These are phyloP conservation scores for Corinectria fuckeliana DNA, from an alignment of 2,329 filamentous ascomycete species.

Conservation along the genomic window DNA sequence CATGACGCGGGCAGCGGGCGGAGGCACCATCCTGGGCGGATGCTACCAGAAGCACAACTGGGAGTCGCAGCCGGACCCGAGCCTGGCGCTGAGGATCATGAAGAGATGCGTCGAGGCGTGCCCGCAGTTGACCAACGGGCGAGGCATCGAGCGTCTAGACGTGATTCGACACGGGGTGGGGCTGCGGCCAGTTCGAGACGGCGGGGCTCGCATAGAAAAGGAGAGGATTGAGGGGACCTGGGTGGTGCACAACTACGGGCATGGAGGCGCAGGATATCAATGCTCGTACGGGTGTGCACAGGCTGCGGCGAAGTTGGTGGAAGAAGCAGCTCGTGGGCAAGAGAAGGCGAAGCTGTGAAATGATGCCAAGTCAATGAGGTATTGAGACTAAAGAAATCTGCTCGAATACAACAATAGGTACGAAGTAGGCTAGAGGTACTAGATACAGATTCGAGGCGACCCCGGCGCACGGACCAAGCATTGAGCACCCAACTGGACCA, in stretches of 20 bases:
- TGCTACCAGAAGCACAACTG: conserved; percentile 80
- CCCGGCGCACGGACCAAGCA: conserved; percentile 17
- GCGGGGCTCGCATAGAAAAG: conserved; percentile 77
- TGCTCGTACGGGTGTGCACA: conserved; percentile 42
- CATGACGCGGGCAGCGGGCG: conserved; percentile 78
- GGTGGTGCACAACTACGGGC: conserved; percentile 80
- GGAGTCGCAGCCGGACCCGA: conserved; percentile 78
- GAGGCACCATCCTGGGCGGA: conserved; percentile 83
- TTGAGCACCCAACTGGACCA: conserved; percentile 1
- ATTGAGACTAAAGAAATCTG: not conserved
- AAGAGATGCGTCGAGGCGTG: conserved; percentile 69
- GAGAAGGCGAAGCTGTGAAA: conserved; percentile 5
- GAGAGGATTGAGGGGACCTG: conserved; percentile 55
- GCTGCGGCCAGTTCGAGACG: conserved; percentile 73
- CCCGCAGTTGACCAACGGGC: conserved; percentile 66
- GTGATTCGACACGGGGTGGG: conserved; percentile 84
- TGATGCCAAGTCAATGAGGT: not conserved
- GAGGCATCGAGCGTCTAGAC: conserved; percentile 74
- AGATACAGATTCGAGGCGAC: not conserved
- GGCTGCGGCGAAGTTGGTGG: conserved; percentile 18
- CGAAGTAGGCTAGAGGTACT: not conserved
- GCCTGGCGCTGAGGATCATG: conserved; percentile 81
- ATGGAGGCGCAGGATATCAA: conserved; percentile 76
- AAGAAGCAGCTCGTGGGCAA: conserved; percentile 1
- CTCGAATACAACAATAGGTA: no score